Evolutionary conservation across 1,139 yeast species (phyloP).

Genomic region (Taiozyma sp.): DNA sequence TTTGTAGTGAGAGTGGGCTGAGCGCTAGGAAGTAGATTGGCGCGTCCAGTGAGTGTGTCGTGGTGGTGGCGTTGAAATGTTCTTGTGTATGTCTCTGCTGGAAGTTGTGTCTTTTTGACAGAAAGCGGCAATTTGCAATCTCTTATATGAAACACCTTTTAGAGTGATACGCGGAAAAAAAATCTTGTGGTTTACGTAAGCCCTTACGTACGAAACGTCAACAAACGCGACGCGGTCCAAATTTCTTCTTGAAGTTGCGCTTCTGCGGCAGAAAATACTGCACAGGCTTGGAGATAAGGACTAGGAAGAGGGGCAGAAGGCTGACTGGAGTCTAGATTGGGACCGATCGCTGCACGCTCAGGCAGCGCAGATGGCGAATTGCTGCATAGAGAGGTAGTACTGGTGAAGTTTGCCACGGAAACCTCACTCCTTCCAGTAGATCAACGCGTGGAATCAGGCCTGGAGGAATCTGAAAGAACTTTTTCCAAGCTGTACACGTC

Average conservation of each 20-base stretch:
- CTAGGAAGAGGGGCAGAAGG: background rate
- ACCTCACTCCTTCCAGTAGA: background rate
- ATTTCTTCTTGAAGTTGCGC: background rate
- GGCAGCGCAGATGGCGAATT: background rate
- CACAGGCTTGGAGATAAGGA: background rate
- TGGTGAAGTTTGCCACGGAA: background rate
- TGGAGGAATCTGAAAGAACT: background rate
- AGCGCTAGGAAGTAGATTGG: background rate
- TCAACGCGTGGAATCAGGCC: background rate
- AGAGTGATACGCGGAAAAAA: background rate
- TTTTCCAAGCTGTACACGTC: background rate
- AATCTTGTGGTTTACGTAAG: constrained; percentile 11
- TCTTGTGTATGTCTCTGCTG: background rate
- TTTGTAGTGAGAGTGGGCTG: background rate
- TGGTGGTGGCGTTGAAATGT: background rate
- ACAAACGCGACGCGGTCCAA: constrained; percentile 17
- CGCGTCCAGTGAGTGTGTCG: background rate
- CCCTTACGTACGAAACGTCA: constrained; percentile 11
- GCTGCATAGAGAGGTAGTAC: background rate
- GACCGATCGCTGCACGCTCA: background rate
- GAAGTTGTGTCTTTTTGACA: constrained; percentile 1
- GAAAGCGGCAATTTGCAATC: background rate
- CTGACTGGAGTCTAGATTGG: background rate
- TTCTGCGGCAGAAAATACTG: background rate
- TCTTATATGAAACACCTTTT: background rate